Evolutionary conservation across 139 green algal species (phyloP).

Genomic region (Chlorella sp.): DNA sequence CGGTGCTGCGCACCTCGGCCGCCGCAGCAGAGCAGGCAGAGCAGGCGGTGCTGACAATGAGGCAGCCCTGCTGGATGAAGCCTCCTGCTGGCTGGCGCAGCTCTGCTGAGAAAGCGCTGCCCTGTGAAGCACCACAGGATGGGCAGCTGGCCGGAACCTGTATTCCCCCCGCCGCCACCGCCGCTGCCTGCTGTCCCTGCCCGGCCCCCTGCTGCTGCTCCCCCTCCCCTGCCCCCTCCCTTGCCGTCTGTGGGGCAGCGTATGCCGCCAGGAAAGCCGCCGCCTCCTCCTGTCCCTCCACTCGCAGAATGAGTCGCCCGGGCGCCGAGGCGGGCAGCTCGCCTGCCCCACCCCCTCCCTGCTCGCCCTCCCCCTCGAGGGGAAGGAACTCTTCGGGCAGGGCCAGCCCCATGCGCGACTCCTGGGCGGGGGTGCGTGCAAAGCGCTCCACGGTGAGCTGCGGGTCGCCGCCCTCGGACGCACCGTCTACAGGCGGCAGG

Average conservation of each 20-base stretch:
- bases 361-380: not conserved
- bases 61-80: constrained; percentile 67
- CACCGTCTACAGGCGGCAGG: constrained; percentile 54
- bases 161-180: not conserved
- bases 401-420: constrained; percentile 32
- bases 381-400: constrained; percentile 10
- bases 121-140: constrained; percentile 46
- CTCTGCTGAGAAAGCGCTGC: constrained; percentile 38
- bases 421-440: constrained; percentile 51
- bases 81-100: constrained; percentile 66
- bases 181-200: not conserved
- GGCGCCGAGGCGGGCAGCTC: constrained; percentile 1
- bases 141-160: constrained; percentile 38
- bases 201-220: constrained; percentile 11
- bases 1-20: constrained; percentile 62
- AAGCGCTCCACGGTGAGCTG: constrained; percentile 45
- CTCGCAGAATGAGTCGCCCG: constrained; percentile 10
- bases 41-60: constrained; percentile 71
- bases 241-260: not conserved
- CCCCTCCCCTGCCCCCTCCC: not conserved
- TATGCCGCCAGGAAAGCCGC: not conserved
- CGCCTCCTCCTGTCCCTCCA: constrained; percentile 18
- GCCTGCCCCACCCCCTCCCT: not conserved
- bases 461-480: constrained; percentile 33
- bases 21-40: constrained; percentile 27